Conservation (phyloP, 1,139 yeast species). For the Arxiozyma bovina region DNA sequence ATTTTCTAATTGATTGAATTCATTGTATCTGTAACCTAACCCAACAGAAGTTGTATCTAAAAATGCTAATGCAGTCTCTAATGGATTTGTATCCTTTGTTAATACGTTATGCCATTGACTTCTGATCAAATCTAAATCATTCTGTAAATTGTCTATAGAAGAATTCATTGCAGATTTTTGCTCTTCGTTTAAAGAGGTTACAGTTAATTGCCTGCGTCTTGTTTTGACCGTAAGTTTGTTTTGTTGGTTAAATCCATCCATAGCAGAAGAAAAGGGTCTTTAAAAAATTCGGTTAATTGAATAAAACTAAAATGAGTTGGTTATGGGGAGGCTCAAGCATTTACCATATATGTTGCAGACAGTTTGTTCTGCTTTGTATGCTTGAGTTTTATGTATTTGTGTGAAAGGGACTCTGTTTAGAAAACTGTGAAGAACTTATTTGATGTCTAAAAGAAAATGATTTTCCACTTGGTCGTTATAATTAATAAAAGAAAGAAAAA, state of each 20-base stretch:
- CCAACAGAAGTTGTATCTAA: slow-evolving; percentile 86
- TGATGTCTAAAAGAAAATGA: too few species aligned
- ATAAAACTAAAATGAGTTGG: not conserved
- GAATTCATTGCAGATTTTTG: slow-evolving; percentile 25
- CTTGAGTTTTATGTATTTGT: not conserved
- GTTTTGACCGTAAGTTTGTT: slow-evolving; percentile 7
- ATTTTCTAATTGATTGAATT: slow-evolving; percentile 46
- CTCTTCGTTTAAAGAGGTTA: slow-evolving; percentile 22
- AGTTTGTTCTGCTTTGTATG: too few species aligned
- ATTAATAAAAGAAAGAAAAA: not conserved
- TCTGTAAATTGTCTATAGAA: slow-evolving; percentile 25
- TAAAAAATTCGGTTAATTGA: not conserved
- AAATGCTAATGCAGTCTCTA: slow-evolving; percentile 73
- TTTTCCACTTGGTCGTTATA: not conserved
- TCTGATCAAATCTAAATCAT: slow-evolving; percentile 25
- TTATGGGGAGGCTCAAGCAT: too few species aligned
- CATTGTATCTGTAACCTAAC: slow-evolving; percentile 58
- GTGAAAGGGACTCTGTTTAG: not conserved
- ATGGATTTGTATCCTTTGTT: slow-evolving; percentile 54
- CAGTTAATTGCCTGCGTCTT: slow-evolving; percentile 26
- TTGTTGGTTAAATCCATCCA: slow-evolving; percentile 16
- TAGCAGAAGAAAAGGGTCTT: not conserved
- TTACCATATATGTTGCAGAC: too few species aligned
- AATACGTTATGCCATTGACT: slow-evolving; percentile 35
- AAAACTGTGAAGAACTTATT: not conserved